phyloP scores from a whole-genome alignment of 345 rosid genomes.

The Aquilaria yunnanensis region DNA sequence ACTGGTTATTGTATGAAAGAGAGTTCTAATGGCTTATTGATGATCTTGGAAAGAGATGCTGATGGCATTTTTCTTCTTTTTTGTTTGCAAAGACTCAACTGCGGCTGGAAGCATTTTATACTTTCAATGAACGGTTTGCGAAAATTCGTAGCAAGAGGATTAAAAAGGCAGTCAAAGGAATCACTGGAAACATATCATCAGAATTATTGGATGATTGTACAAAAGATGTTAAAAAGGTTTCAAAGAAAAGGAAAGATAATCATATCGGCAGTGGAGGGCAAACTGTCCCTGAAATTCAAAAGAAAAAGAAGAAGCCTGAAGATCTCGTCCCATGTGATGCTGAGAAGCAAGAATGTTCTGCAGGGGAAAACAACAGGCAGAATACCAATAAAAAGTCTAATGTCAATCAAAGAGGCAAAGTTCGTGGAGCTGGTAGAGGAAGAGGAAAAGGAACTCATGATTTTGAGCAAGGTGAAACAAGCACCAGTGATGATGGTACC shows the following conservation, averaged over 20 bases:
- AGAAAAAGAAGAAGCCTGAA: constrained; percentile 23
- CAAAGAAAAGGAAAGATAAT: constrained; percentile 29
- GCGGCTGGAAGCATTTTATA: constrained; percentile 89
- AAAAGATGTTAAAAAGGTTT: constrained; percentile 30
- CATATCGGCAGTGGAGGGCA: constrained; percentile 25
- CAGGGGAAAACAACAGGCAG: constrained; percentile 6
- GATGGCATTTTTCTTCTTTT: constrained; percentile 14
- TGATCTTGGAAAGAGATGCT: constrained; percentile 14
- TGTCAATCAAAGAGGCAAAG: constrained; percentile 34
- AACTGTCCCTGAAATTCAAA: constrained; percentile 22
- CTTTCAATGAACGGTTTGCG: constrained; percentile 93
- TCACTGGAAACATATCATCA: constrained; percentile 46
- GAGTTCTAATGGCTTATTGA: neutral
- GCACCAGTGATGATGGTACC: constrained; percentile 32
- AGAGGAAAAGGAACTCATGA: constrained; percentile 22
- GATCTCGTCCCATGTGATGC: constrained; percentile 19
- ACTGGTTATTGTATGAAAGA: neutral
- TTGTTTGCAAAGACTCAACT: constrained; percentile 70
- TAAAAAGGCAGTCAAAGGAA: constrained; percentile 84
- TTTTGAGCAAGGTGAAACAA: constrained; percentile 37
- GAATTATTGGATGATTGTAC: constrained; percentile 37
- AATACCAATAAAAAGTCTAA: constrained; percentile 18
- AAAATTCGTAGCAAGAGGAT: constrained; percentile 94
- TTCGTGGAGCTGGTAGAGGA: constrained; percentile 30
- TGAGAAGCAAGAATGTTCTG: constrained; percentile 15